phyloP scores from a whole-genome alignment of 164 flowering plant species.

The Dillenia suffruticosa region DNA sequence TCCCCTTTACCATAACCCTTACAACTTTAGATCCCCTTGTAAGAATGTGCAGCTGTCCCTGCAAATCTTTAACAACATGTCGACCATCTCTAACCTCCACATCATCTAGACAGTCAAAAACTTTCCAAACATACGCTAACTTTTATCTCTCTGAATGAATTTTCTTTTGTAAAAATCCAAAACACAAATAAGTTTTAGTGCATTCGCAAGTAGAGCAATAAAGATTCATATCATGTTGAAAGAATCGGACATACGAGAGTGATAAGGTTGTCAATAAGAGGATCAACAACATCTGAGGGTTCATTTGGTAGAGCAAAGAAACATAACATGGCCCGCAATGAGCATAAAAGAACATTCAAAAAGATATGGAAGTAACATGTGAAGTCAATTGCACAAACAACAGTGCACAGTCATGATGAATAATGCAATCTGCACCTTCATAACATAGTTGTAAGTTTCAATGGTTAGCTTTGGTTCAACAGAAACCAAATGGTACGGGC shows the following conservation, averaged over 20 bases:
- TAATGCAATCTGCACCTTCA: constrained; percentile 58
- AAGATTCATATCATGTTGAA: constrained; percentile 62
- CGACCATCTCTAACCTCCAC: too few species aligned
- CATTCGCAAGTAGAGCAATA: background rate
- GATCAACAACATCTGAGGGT: constrained; percentile 66
- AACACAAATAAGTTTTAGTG: too few species aligned
- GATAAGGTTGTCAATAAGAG: constrained; percentile 81
- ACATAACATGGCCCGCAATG: constrained; percentile 88
- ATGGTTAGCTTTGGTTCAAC: constrained; percentile 87
- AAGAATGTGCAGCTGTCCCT: too few species aligned
- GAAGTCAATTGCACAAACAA: background rate
- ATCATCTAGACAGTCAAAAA: too few species aligned
- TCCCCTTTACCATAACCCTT: too few species aligned
- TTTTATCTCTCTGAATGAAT: too few species aligned
- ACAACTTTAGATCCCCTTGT: too few species aligned
- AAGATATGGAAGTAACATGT: background rate
- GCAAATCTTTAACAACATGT: too few species aligned
- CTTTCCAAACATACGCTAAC: too few species aligned
- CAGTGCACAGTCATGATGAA: background rate
- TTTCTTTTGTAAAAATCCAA: too few species aligned
- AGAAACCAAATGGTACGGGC: too few species aligned
- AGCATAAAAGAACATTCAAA: constrained; percentile 2
- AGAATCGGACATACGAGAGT: constrained; percentile 91
- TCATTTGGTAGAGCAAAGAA: constrained; percentile 93
- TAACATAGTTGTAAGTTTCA: constrained; percentile 80